phyloP scores from a whole-genome alignment of 2,329 filamentous ascomycete genomes.

The Acrocalymma vagum region DNA sequence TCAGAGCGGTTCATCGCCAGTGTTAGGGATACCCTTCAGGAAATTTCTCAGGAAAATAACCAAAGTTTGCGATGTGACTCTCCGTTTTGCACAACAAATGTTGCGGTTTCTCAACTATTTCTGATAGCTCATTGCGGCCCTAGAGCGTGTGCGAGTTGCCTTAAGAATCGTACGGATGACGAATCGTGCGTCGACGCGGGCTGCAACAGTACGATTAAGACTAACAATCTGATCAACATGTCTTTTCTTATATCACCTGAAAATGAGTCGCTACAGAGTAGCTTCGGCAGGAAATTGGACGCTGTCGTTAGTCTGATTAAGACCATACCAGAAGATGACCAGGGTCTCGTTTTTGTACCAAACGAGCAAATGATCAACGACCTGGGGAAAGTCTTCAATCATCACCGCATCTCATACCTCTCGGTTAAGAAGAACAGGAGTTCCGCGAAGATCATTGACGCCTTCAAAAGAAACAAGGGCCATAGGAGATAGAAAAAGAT shows the following conservation, averaged over 20 bases:
- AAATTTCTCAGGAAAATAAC: conserved; percentile 1
- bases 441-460: conserved; percentile 29
- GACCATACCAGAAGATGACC: conserved; percentile 49
- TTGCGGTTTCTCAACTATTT: conserved; percentile 15
- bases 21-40: conserved; percentile 19
- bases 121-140: conserved; percentile 38
- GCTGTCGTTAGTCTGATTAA: conserved; percentile 38
- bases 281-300: conserved; percentile 37
- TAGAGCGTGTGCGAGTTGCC: conserved; percentile 30
- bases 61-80: conserved; percentile 21
- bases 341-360: conserved; percentile 39
- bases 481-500: conserved; percentile 52
- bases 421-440: conserved; percentile 16
- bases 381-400: conserved; percentile 25
- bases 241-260: conserved; percentile 23
- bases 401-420: conserved; percentile 23
- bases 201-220: conserved; percentile 28
- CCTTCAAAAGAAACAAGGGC: conserved; percentile 36
- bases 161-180: conserved; percentile 25
- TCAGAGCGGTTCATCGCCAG: conserved; percentile 32
- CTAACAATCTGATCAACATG: conserved; percentile 27
- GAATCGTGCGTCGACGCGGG: conserved; percentile 28
- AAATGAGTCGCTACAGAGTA: conserved; percentile 31
- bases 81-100: conserved; percentile 16
- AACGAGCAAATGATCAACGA: conserved; percentile 25